Evolutionary conservation across 129 eudicot species (phyloP).

Genomic region (Centrapalus pauciflorus): DNA sequence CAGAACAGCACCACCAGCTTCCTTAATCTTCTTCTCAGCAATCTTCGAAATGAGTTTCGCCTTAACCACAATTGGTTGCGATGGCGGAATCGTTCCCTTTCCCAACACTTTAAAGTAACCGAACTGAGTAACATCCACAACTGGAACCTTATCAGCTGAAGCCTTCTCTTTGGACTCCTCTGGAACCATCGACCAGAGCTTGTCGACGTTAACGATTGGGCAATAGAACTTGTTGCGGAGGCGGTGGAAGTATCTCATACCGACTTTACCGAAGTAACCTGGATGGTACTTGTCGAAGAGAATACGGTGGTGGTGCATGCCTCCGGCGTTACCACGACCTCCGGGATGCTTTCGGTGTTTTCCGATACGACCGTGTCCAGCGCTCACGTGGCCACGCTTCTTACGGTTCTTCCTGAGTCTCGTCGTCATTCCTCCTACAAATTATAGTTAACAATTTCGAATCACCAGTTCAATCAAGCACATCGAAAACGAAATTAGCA

Average conservation of each 20-base stretch:
- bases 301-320: constrained; percentile 78
- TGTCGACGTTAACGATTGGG: constrained; percentile 58
- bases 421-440: constrained; percentile 36
- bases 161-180: constrained; percentile 45
- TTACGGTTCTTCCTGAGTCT: constrained; percentile 48
- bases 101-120: constrained; percentile 65
- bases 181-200: constrained; percentile 59
- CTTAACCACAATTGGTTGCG: constrained; percentile 51
- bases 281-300: constrained; percentile 83
- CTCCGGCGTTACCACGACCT: constrained; percentile 82
- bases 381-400: constrained; percentile 63
- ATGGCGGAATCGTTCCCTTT: constrained; percentile 42
- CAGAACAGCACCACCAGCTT: constrained; percentile 60
- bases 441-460: not conserved
- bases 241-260: constrained; percentile 65
- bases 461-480: not conserved
- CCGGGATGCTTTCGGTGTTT: constrained; percentile 73
- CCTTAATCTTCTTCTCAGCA: constrained; percentile 74
- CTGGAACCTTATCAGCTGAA: constrained; percentile 43
- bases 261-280: constrained; percentile 76
- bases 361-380: constrained; percentile 60
- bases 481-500: not conserved
- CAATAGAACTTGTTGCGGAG: constrained; percentile 66
- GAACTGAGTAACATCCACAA: constrained; percentile 53
- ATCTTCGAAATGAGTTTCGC: constrained; percentile 55